Conservation (phyloP, 2,329 filamentous ascomycete genomes). For the Fusarium chuoi region DNA sequence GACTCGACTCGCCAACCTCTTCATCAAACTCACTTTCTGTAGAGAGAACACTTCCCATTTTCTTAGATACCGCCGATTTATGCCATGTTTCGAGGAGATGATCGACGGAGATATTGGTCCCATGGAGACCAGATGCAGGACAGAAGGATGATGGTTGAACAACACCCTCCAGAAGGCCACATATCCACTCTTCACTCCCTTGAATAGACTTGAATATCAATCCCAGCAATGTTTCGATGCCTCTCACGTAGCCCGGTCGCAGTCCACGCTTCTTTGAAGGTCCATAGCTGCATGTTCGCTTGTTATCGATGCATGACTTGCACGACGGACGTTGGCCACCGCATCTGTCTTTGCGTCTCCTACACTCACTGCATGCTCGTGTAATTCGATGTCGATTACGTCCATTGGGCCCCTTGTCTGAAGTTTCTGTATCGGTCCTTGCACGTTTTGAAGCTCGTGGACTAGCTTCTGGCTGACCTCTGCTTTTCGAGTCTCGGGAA, state of each 20-base stretch:
- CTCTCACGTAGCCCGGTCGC: conserved; percentile 4
- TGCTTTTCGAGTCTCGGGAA: not conserved
- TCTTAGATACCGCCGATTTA: not conserved
- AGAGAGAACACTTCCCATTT: not conserved
- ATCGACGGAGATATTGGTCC: not conserved
- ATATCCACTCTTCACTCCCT: not conserved
- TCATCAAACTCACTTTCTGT: not conserved
- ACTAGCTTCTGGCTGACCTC: not conserved
- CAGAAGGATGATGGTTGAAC: accelerated
- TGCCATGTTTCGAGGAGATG: conserved; percentile 9
- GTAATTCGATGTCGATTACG: conserved; percentile 1
- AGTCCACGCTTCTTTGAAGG: conserved; percentile 10
- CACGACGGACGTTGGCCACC: not conserved
- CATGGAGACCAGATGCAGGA: accelerated
- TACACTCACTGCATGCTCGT: conserved; percentile 12
- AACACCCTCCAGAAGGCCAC: not conserved
- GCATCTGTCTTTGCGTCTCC: conserved; percentile 1
- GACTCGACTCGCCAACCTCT: not conserved
- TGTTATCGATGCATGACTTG: not conserved
- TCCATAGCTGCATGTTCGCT: not conserved
- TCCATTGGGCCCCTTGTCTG: not conserved
- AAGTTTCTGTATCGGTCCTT: not conserved
- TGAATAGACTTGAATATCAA: not conserved
- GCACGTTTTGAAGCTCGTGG: not conserved
- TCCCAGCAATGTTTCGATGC: conserved; percentile 1